A percentile compares a stretch with the other conserved stretches of the same genome.
Conservation (phyloP, 1,284 basidiomycete genomes). For the Cutaneotrichosporon spelunceum region DNA sequence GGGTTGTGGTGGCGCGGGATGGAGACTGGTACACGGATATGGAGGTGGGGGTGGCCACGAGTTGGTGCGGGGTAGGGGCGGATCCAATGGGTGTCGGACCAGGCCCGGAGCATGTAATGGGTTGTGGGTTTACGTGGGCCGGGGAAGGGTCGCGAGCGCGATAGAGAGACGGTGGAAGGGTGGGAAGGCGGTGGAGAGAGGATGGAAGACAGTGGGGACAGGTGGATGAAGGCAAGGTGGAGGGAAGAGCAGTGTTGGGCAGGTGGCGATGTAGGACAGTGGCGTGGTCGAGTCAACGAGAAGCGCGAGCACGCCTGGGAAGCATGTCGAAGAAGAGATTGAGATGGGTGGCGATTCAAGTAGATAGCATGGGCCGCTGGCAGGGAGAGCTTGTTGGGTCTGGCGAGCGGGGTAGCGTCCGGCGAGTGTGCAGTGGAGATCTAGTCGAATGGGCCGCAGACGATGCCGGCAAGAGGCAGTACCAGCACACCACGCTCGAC, state of each 20-base stretch:
- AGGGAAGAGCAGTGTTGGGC: background rate
- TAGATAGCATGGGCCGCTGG: background rate
- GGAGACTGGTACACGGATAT: background rate
- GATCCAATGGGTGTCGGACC: constrained; percentile 2
- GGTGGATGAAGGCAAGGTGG: background rate
- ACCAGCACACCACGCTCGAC: too few species aligned
- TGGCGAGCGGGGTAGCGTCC: background rate
- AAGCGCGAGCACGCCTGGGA: background rate
- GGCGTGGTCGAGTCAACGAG: background rate
- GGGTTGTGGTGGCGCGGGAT: background rate
- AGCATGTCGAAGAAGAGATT: background rate
- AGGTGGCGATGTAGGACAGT: background rate
- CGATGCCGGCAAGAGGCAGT: too few species aligned
- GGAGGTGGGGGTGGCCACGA: background rate
- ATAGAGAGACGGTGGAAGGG: background rate
- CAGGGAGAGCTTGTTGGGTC: too few species aligned
- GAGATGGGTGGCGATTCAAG: background rate
- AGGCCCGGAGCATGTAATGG: background rate
- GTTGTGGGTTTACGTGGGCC: background rate
- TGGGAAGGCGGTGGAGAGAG: too few species aligned
- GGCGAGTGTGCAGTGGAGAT: background rate
- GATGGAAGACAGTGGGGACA: too few species aligned
- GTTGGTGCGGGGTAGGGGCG: background rate
- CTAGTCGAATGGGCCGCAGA: too few species aligned
- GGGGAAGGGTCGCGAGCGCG: background rate